Conservation (phyloP, 2,329 filamentous ascomycete species). For the Penicillium sp. region DNA sequence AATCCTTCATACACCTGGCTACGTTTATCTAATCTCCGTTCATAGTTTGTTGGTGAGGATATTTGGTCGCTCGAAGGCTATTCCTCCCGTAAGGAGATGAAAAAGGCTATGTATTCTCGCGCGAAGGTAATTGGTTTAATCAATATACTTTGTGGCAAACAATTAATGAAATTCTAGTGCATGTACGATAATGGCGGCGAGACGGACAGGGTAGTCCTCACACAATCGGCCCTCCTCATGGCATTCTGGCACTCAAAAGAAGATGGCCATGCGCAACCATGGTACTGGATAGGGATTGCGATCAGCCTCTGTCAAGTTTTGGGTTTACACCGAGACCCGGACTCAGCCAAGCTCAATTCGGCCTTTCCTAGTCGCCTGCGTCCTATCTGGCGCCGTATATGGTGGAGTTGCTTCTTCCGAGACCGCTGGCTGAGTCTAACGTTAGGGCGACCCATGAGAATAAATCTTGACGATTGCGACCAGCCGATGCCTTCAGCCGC, state of each 20-base stretch:
- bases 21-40: slow-evolving; percentile 8
- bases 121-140: slow-evolving; percentile 32
- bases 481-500: slow-evolving; percentile 28
- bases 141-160: neutral
- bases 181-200: slow-evolving; percentile 3
- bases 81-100: slow-evolving; percentile 37
- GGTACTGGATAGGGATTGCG: slow-evolving; percentile 50
- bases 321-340: slow-evolving; percentile 41
- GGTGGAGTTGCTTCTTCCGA: slow-evolving; percentile 45
- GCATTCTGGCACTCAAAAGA: slow-evolving; percentile 46
- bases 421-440: slow-evolving; percentile 46
- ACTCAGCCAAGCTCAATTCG: neutral
- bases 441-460: slow-evolving; percentile 43
- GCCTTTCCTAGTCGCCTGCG: slow-evolving; percentile 20
- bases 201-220: slow-evolving; percentile 29
- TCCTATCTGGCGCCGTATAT: slow-evolving; percentile 41
- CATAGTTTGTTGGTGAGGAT: neutral
- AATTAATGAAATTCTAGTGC: neutral
- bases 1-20: neutral
- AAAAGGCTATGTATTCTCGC: slow-evolving; percentile 39
- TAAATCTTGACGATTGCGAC: slow-evolving; percentile 41
- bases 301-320: slow-evolving; percentile 47
- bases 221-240: slow-evolving; percentile 46
- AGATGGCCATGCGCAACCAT: slow-evolving; percentile 45
- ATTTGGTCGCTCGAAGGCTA: slow-evolving; percentile 29